Conservation (phyloP, 495 filamentous ascomycete species). For the Xylaria castorea region DNA sequence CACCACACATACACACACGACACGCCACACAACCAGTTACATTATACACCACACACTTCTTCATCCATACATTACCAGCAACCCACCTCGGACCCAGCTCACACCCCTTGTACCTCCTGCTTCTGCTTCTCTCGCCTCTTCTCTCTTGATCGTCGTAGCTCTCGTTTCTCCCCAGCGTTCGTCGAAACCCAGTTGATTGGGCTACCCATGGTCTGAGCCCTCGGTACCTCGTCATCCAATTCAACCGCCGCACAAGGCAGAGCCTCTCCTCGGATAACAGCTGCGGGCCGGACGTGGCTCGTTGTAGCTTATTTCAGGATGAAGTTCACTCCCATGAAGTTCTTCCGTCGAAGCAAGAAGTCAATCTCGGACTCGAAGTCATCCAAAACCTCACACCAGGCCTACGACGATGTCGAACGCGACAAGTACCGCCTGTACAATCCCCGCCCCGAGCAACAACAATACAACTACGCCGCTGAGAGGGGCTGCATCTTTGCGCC, state of each 20-base stretch:
- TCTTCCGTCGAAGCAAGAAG: slow-evolving; percentile 50
- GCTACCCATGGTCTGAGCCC: neutral
- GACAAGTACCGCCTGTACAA: slow-evolving; percentile 40
- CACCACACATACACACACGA: neutral
- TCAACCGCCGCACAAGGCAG: neutral
- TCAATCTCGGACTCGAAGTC: slow-evolving; percentile 33
- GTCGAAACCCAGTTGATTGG: neutral
- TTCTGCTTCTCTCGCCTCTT: neutral
- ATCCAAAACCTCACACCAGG: slow-evolving; percentile 23
- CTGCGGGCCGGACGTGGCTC: neutral
- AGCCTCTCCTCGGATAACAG: neutral
- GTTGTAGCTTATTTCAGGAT: slow-evolving; percentile 25
- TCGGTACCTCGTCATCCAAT: neutral
- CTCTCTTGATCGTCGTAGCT: neutral
- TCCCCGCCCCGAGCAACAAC: slow-evolving; percentile 29
- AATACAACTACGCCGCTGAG: slow-evolving; percentile 30
- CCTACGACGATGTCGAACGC: slow-evolving; percentile 34
- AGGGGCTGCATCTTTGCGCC: slow-evolving; percentile 33
- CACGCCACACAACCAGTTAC: neutral
- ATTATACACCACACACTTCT: neutral
- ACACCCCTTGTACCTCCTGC: neutral
- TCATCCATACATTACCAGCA: neutral
- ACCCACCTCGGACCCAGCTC: neutral
- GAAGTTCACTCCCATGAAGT: slow-evolving; percentile 46
- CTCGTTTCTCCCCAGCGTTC: neutral